Percentiles rank a stretch among this genome's conserved stretches.
phyloP scores from a whole-genome alignment of 108 stramenopile genomes.

The Fistulifera solaris region DNA sequence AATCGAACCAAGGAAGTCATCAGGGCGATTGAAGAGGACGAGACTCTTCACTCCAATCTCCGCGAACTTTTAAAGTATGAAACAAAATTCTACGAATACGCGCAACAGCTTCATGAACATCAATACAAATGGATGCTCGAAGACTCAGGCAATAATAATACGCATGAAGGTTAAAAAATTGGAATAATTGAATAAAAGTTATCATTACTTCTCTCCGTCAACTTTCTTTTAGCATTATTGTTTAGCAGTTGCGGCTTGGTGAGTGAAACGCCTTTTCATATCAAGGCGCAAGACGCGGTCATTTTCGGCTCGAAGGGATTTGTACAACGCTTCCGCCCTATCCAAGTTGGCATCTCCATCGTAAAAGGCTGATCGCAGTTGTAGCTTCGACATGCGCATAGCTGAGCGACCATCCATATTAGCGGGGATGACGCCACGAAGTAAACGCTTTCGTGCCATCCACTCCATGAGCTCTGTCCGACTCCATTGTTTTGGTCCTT shows the following conservation, averaged over 20 bases:
- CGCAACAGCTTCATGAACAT: neutral
- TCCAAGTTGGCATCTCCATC: constrained; percentile 1
- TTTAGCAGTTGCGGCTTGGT: neutral
- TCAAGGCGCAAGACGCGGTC: constrained; percentile 26
- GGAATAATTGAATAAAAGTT: no score
- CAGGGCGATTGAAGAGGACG: neutral
- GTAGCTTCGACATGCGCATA: constrained; percentile 28
- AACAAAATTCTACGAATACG: neutral
- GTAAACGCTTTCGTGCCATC: constrained; percentile 20
- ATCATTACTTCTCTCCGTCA: no score
- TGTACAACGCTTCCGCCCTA: constrained; percentile 15
- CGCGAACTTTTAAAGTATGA: neutral
- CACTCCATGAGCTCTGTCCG: constrained; percentile 14
- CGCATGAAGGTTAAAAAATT: no score
- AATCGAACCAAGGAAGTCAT: neutral
- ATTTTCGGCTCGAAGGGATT: constrained; percentile 26
- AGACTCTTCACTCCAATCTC: neutral
- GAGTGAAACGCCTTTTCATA: constrained; percentile 18
- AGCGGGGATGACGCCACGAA: constrained; percentile 3
- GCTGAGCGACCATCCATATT: constrained; percentile 19
- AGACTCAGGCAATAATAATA: no score
- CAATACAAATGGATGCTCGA: neutral
- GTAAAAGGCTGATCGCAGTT: constrained; percentile 20
- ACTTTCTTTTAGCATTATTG: no score
- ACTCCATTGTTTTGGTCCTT: constrained; percentile 18